A percentile compares a stretch with the other conserved stretches of the same genome.
These are phyloP conservation scores for Myxozyma nipponensis DNA, from an alignment of 805 yeast genomes.

Conservation along the genomic window DNA sequence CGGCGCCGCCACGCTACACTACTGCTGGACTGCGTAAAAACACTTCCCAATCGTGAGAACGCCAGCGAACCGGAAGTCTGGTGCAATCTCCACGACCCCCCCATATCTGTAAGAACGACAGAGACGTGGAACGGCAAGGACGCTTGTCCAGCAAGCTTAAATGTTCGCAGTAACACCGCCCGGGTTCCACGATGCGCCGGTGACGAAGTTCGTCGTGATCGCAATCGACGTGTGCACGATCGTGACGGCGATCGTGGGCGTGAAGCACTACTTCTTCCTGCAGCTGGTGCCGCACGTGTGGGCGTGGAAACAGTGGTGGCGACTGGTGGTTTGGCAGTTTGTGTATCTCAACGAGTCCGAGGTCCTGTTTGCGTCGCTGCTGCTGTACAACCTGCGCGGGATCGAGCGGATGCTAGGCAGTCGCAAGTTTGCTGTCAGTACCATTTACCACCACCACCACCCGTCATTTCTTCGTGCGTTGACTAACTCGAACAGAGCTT, in stretches of 20 bases:
- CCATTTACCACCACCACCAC: too few species aligned
- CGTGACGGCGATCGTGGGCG: slow-evolving; percentile 37
- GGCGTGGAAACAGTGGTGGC: slow-evolving; percentile 40
- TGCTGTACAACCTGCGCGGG: slow-evolving; percentile 40
- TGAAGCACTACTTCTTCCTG: slow-evolving; percentile 38
- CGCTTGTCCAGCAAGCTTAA: too few species aligned
- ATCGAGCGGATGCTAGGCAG: slow-evolving; percentile 42
- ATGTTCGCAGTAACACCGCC: slow-evolving; percentile 41
- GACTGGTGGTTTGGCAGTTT: slow-evolving; percentile 35
- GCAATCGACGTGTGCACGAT: slow-evolving; percentile 35
- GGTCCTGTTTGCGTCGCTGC: slow-evolving; percentile 37
- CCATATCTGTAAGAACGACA: too few species aligned
- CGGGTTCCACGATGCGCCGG: slow-evolving; percentile 40
- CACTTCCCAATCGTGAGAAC: too few species aligned
- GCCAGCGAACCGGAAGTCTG: too few species aligned
- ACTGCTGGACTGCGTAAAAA: too few species aligned
- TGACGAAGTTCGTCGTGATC: slow-evolving; percentile 34
- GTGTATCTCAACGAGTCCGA: slow-evolving; percentile 38
- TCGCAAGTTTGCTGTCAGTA: slow-evolving; percentile 36
- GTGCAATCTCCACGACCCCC: too few species aligned
- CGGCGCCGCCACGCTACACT: too few species aligned
- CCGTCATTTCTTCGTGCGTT: background rate
- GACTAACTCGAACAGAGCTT: slow-evolving; percentile 18
- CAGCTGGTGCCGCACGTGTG: slow-evolving; percentile 38
- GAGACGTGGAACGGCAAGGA: too few species aligned